phyloP scores from a whole-genome alignment of 768 basidiomycete species.

The Russula lepida region DNA sequence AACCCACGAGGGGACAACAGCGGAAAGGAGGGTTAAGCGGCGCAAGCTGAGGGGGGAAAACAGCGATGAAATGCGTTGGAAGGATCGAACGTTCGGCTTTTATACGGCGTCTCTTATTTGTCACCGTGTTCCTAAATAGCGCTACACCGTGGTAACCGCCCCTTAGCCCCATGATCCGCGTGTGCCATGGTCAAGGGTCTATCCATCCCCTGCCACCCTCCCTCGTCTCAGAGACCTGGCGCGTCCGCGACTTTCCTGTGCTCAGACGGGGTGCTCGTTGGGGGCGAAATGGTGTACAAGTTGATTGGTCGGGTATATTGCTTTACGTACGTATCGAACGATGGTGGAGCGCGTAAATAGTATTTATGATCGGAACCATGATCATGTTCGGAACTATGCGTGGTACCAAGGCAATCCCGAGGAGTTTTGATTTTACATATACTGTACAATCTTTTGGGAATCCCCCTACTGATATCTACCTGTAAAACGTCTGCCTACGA shows the following conservation, averaged over 20 bases:
- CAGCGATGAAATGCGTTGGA: slow-evolving; percentile 21
- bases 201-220: too few species aligned
- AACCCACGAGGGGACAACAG: slow-evolving; percentile 21
- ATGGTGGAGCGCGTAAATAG: neutral
- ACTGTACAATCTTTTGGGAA: neutral
- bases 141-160: neutral
- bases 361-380: neutral
- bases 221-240: too few species aligned
- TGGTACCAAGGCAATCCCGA: neutral
- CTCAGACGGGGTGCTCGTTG: neutral
- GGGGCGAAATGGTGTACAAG: neutral
- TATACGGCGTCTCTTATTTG: slow-evolving; percentile 4
- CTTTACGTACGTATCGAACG: neutral
- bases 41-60: slow-evolving; percentile 25
- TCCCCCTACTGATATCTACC: neutral
- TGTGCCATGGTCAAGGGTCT: too few species aligned
- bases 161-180: neutral
- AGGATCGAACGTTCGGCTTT: neutral
- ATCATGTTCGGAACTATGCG: neutral
- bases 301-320: neutral
- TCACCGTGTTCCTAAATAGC: neutral
- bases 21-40: slow-evolving; percentile 26
- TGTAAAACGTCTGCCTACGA: neutral
- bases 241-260: neutral
- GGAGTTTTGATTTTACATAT: neutral